Evolutionary conservation across 148 eudicot genomes (phyloP).

Genomic region (Fagopyrum homotropicum): DNA sequence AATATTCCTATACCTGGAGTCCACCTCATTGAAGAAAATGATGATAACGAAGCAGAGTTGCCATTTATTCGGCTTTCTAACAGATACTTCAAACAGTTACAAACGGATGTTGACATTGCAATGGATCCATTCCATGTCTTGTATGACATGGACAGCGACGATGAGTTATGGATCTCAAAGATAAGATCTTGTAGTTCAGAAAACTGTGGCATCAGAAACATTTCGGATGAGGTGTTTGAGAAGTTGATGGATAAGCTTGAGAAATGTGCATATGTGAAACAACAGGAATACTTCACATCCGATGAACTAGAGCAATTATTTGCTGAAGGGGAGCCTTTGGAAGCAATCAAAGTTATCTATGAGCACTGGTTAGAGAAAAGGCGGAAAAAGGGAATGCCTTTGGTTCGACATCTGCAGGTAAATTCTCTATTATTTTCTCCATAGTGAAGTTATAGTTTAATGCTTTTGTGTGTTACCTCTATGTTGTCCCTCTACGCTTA

Average conservation of each 20-base stretch:
- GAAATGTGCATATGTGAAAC: constrained; percentile 67
- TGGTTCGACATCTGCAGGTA: constrained; percentile 93
- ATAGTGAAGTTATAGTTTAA: neutral
- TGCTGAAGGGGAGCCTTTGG: constrained; percentile 46
- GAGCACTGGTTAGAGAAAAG: constrained; percentile 78
- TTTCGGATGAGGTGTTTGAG: constrained; percentile 72
- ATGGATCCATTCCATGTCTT: constrained; percentile 61
- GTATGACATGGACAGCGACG: constrained; percentile 99
- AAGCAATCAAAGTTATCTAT: constrained; percentile 42
- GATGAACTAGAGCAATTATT: constrained; percentile 61
- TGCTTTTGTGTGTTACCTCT: neutral
- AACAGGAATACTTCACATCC: constrained; percentile 47
- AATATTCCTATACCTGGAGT: constrained; percentile 98
- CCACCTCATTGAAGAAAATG: constrained; percentile 60
- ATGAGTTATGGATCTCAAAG: constrained; percentile 64
- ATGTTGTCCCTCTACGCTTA: neutral
- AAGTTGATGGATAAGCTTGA: constrained; percentile 76
- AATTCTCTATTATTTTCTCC: neutral
- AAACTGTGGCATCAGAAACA: constrained; percentile 26
- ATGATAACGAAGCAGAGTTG: constrained; percentile 36
- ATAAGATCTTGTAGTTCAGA: constrained; percentile 17
- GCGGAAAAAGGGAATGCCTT: constrained; percentile 70
- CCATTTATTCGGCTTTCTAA: constrained; percentile 48
- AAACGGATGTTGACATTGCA: constrained; percentile 76
- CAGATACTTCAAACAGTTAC: constrained; percentile 59